These are phyloP conservation scores for Boletus rex-veris DNA, from an alignment of 768 basidiomycete genomes.

Conservation along the genomic window DNA sequence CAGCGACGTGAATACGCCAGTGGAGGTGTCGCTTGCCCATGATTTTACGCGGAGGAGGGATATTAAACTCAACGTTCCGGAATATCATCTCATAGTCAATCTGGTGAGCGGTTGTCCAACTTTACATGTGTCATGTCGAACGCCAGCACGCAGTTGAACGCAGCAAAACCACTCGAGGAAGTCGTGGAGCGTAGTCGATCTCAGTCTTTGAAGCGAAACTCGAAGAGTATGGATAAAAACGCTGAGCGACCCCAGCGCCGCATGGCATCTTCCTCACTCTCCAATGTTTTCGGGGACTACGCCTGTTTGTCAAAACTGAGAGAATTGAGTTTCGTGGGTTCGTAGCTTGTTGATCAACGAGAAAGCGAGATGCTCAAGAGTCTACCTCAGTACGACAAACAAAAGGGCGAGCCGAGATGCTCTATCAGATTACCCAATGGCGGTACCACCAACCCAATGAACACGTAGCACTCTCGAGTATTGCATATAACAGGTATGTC, in stretches of 20 bases:
- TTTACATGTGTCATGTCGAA: not conserved
- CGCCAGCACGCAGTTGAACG: slow-evolving; percentile 39
- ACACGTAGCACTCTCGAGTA: slow-evolving; percentile 38
- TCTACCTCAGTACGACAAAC: slow-evolving; percentile 52
- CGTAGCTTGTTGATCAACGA: not conserved
- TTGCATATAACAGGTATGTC: slow-evolving; percentile 65
- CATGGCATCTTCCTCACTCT: not conserved
- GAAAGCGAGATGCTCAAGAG: not conserved
- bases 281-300: not conserved
- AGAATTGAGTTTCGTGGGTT: slow-evolving; percentile 26
- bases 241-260: not conserved
- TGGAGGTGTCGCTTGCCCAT: slow-evolving; percentile 32
- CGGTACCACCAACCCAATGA: slow-evolving; percentile 36
- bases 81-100: slow-evolving; percentile 35
- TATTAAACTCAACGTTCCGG: slow-evolving; percentile 4
- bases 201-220: not conserved
- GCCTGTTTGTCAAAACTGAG: slow-evolving; percentile 13
- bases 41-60: slow-evolving; percentile 35
- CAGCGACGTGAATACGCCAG: slow-evolving; percentile 19
- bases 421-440: slow-evolving; percentile 39
- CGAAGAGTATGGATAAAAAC: not conserved
- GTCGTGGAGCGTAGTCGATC: slow-evolving; percentile 13
- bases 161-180: slow-evolving; percentile 36
- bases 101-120: slow-evolving; percentile 33
- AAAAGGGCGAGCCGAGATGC: slow-evolving; percentile 50